Percentiles rank a stretch among this genome's conserved stretches.
phyloP scores from a whole-genome alignment of 306 rosid species.

The Elaeagnus macrophylla region DNA sequence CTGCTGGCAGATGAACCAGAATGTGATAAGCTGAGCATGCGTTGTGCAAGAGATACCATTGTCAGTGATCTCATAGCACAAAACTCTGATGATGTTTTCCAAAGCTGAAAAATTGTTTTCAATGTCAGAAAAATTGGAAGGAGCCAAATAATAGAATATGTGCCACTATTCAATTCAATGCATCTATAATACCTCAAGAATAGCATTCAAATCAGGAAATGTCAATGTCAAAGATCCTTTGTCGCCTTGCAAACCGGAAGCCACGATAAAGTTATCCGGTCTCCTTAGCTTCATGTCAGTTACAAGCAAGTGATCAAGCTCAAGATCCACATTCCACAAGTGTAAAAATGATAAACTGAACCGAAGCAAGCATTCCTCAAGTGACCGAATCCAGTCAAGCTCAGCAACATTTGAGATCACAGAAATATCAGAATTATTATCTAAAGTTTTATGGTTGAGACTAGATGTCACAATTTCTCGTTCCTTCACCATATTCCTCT shows the following conservation, averaged over 20 bases:
- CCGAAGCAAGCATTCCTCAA: constrained; percentile 71
- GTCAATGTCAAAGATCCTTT: constrained; percentile 83
- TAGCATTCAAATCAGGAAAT: constrained; percentile 68
- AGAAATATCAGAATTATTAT: constrained; percentile 29
- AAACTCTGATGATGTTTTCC: constrained; percentile 90
- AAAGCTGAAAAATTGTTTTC: constrained; percentile 70
- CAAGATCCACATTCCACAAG: constrained; percentile 64
- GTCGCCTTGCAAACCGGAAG: constrained; percentile 89
- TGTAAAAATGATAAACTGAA: constrained; percentile 86
- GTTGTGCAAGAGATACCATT: constrained; percentile 96
- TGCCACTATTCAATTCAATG: constrained; percentile 25
- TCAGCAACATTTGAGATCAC: constrained; percentile 25
- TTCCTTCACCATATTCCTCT: constrained; percentile 35
- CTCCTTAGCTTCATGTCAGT: constrained; percentile 74
- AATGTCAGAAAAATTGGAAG: constrained; percentile 31
- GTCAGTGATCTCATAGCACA: constrained; percentile 84
- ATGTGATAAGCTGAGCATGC: constrained; percentile 76
- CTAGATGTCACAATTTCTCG: constrained; percentile 45
- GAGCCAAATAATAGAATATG: constrained; percentile 28
- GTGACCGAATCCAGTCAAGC: constrained; percentile 42
- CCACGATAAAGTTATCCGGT: constrained; percentile 62
- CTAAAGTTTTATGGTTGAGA: constrained; percentile 24
- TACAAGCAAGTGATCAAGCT: constrained; percentile 72
- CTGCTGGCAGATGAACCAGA: constrained; percentile 84
- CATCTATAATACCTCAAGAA: constrained; percentile 58